A percentile compares a stretch with the other conserved stretches of the same genome.
phyloP scores from a whole-genome alignment of 768 basidiomycete species.

The Russula virescens region DNA sequence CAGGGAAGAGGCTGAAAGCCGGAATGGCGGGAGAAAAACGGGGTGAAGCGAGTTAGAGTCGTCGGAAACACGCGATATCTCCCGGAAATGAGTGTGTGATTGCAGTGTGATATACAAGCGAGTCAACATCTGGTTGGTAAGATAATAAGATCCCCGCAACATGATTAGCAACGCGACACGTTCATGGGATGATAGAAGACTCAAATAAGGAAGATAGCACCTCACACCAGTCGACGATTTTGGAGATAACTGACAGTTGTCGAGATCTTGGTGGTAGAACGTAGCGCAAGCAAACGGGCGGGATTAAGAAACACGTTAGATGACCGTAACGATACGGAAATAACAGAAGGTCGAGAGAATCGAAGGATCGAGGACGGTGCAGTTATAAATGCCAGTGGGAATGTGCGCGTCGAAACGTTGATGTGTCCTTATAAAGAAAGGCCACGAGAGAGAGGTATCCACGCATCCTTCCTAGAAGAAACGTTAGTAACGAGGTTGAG shows the following conservation, averaged over 20 bases:
- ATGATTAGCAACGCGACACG: background rate
- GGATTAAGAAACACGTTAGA: background rate
- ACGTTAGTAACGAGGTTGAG: background rate
- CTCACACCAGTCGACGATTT: background rate
- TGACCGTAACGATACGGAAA: background rate
- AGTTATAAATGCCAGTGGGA: background rate
- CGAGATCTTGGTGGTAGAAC: background rate
- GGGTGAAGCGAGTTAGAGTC: background rate
- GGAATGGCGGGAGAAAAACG: background rate
- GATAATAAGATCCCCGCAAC: background rate
- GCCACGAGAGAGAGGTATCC: background rate
- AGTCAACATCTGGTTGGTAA: background rate
- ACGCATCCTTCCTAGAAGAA: background rate
- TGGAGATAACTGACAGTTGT: background rate
- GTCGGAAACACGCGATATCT: constrained; percentile 1
- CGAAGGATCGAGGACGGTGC: background rate
- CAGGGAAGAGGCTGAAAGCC: background rate
- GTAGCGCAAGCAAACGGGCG: background rate
- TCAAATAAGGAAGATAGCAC: background rate
- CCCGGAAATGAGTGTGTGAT: constrained; percentile 13
- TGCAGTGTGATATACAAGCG: background rate
- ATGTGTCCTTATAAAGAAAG: background rate
- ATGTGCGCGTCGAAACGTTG: background rate
- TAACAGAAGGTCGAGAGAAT: background rate
- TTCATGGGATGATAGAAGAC: background rate